Conservation (phyloP, 352 stramenopile genomes). For the Globisporangium echinulatum region DNA sequence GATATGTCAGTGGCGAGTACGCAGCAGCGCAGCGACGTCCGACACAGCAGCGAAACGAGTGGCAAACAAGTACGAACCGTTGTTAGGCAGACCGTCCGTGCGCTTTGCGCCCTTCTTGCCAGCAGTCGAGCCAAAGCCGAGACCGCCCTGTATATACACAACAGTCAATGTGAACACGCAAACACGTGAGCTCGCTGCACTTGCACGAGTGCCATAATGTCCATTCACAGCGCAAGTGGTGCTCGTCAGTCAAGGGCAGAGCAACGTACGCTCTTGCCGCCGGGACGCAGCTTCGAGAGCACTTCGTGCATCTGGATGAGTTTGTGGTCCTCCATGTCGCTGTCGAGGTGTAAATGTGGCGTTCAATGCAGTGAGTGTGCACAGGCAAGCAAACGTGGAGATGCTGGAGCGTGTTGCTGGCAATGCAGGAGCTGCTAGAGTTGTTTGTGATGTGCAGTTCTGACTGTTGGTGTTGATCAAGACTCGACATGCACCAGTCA, state of each 20-base stretch:
- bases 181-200: neutral
- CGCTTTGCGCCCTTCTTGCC: conserved; percentile 54
- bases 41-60: too few species aligned
- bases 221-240: neutral
- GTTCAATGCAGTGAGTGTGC: too few species aligned
- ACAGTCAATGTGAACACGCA: neutral
- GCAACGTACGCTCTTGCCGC: conserved; percentile 61
- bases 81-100: conserved; percentile 69
- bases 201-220: neutral
- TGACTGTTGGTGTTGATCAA: too few species aligned
- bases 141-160: conserved; percentile 35
- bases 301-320: conserved; percentile 81
- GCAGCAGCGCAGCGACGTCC: neutral
- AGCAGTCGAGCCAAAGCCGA: conserved; percentile 51
- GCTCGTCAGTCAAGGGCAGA: neutral
- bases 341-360: neutral
- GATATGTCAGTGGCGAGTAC: neutral
- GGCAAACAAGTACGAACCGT: conserved; percentile 21
- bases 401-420: too few species aligned
- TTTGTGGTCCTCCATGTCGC: conserved; percentile 74
- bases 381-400: too few species aligned
- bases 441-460: too few species aligned
- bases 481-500: too few species aligned
- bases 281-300: conserved; percentile 77
- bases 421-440: too few species aligned